These are phyloP conservation scores for Pestalotiopsis sp. DNA, from an alignment of 2,329 filamentous ascomycete genomes.

Conservation along the genomic window DNA sequence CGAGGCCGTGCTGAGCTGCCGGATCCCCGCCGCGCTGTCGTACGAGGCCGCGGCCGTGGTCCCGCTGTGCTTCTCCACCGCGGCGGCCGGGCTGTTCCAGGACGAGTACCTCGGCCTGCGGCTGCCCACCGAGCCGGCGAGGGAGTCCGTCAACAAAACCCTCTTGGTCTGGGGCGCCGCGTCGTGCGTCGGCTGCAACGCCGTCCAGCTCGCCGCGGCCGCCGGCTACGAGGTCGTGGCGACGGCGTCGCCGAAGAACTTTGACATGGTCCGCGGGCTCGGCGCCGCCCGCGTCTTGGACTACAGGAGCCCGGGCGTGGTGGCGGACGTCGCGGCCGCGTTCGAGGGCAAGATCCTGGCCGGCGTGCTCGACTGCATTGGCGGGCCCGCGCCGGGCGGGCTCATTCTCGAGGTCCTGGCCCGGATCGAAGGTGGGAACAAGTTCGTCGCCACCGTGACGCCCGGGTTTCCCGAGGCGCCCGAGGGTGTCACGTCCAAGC, in stretches of 20 bases:
- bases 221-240: conserved; percentile 45
- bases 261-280: conserved; percentile 36
- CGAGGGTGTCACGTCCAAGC: conserved; percentile 28
- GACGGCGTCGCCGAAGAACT: conserved; percentile 41
- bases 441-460: conserved; percentile 28
- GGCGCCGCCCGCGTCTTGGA: conserved; percentile 42
- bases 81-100: conserved; percentile 31
- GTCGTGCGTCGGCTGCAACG: conserved; percentile 44
- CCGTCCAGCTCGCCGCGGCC: conserved; percentile 43
- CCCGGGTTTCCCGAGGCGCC: conserved; percentile 28
- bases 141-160: conserved; percentile 28
- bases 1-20: conserved; percentile 23
- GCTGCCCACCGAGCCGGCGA: conserved; percentile 22
- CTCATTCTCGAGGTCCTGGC: conserved; percentile 29
- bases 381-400: conserved; percentile 17
- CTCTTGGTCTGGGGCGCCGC: conserved; percentile 38
- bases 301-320: conserved; percentile 32
- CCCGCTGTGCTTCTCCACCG: conserved; percentile 31
- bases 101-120: conserved; percentile 23
- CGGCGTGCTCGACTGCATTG: conserved; percentile 27
- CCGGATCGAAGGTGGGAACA: conserved; percentile 23
- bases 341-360: conserved; percentile 16
- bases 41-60: conserved; percentile 33
- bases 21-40: conserved; percentile 28
- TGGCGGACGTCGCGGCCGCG: conserved; percentile 26